Evolutionary conservation across 2,329 filamentous ascomycete genomes (phyloP).

Genomic region (Helminthosporium solani): DNA sequence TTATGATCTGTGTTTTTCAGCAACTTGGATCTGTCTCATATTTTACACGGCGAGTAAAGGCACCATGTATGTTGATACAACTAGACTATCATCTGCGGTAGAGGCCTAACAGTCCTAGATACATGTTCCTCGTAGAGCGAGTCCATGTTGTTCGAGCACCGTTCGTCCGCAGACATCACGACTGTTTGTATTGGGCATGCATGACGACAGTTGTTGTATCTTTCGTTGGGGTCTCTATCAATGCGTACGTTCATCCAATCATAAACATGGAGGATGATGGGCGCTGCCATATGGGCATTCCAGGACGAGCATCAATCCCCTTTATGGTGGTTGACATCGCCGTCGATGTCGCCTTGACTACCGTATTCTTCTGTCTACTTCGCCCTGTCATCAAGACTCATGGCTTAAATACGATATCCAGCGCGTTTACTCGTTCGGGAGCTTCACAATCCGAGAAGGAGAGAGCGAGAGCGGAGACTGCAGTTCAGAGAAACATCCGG

Average conservation of each 20-base stretch:
- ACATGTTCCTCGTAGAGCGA: constrained; percentile 44
- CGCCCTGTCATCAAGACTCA: constrained; percentile 24
- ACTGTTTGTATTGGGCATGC: constrained; percentile 35
- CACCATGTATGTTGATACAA: constrained; percentile 16
- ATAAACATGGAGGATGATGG: constrained; percentile 30
- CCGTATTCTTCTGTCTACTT: constrained; percentile 38
- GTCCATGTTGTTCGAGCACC: constrained; percentile 36
- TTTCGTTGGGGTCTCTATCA: constrained; percentile 27
- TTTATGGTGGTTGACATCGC: constrained; percentile 40
- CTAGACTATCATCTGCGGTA: not conserved
- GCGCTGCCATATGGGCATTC: constrained; percentile 41
- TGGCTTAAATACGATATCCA: constrained; percentile 4
- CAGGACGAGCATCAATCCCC: constrained; percentile 32
- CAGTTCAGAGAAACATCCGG: constrained; percentile 12
- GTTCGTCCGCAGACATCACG: constrained; percentile 27
- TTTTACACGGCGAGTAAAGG: constrained; percentile 42
- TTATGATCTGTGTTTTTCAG: constrained; percentile 28
- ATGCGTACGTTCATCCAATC: constrained; percentile 32
- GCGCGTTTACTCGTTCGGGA: too few species aligned
- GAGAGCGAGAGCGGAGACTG: constrained; percentile 1
- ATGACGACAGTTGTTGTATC: constrained; percentile 27
- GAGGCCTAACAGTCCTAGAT: too few species aligned
- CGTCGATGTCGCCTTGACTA: constrained; percentile 40
- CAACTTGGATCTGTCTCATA: constrained; percentile 40
- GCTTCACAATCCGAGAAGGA: constrained; percentile 1